These are phyloP conservation scores for Lineolata rhizophorae DNA, from an alignment of 495 filamentous ascomycete genomes.

Conservation along the genomic window DNA sequence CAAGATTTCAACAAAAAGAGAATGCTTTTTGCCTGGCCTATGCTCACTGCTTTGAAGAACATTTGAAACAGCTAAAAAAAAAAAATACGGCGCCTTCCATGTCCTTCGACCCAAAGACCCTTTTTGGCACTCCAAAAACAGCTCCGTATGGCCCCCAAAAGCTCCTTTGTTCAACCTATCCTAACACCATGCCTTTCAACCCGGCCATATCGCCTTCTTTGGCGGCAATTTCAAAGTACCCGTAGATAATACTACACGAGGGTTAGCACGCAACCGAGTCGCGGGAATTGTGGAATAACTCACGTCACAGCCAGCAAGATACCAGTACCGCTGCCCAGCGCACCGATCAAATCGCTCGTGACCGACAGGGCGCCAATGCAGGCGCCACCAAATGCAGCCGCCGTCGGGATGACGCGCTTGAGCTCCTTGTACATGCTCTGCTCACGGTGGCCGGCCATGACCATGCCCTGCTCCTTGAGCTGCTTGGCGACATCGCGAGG, in stretches of 20 bases:
- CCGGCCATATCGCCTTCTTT: slow-evolving; percentile 90
- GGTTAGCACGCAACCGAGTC: slow-evolving; percentile 2
- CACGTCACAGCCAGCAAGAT: slow-evolving; percentile 97
- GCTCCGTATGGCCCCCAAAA: too few relatives aligned
- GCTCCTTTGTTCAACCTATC: too few relatives aligned
- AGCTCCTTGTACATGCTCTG: slow-evolving; percentile 99
- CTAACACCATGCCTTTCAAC: slow-evolving; percentile 64
- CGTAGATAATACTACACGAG: slow-evolving; percentile 68
- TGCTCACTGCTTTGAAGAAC: too few relatives aligned
- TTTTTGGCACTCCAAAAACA: too few relatives aligned
- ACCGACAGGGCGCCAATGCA: slow-evolving; percentile 97
- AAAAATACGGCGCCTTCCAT: too few relatives aligned
- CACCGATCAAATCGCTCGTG: slow-evolving; percentile 84
- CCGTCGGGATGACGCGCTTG: slow-evolving; percentile 96
- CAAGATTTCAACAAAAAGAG: too few relatives aligned
- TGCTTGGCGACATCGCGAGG: slow-evolving; percentile 99
- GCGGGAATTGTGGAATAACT: slow-evolving; percentile 23
- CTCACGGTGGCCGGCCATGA: slow-evolving; percentile 98
- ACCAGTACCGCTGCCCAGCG: slow-evolving; percentile 90
- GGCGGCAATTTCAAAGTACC: slow-evolving; percentile 97
- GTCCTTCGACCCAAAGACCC: too few relatives aligned
- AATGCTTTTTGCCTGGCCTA: too few relatives aligned
- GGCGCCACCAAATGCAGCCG: slow-evolving; percentile 94
- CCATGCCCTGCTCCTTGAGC: slow-evolving; percentile 96
- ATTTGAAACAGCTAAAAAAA: too few relatives aligned